These are phyloP conservation scores for Fusarium odoratissimum DNA, from an alignment of 2,329 filamentous ascomycete species.

Conservation along the genomic window DNA sequence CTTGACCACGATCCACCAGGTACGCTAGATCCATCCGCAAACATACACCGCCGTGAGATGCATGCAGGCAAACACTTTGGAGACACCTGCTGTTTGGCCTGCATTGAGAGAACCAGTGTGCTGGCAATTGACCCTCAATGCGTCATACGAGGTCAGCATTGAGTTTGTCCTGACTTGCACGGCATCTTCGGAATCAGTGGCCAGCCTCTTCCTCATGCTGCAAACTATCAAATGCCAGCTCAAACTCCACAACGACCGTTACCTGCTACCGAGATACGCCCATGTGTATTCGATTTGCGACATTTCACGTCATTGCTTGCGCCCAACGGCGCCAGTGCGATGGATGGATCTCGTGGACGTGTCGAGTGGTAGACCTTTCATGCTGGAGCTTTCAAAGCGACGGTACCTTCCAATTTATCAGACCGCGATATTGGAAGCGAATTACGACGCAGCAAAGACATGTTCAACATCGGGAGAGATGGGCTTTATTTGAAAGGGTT, in stretches of 20 bases:
- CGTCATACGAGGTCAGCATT: conserved; percentile 33
- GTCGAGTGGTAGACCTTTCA: conserved; percentile 9
- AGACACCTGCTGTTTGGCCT: conserved; percentile 9
- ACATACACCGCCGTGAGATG: conserved; percentile 33
- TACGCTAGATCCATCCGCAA: conserved; percentile 8
- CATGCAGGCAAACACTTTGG: conserved; percentile 8
- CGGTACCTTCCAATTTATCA: conserved; percentile 11
- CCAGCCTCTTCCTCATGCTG: conserved; percentile 3
- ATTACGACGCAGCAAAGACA: conserved; percentile 33
- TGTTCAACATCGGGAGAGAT: conserved; percentile 9
- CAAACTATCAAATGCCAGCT: conserved; percentile 9
- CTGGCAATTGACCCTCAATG: conserved; percentile 7
- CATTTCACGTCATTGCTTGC: conserved; percentile 33
- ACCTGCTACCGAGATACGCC: background rate
- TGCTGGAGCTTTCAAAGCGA: conserved; percentile 4
- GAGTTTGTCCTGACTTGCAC: conserved; percentile 14
- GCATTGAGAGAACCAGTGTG: background rate
- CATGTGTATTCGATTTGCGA: background rate
- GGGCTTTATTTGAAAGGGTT: conserved; percentile 35
- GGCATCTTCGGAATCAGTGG: conserved; percentile 30
- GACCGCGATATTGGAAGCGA: conserved; percentile 18
- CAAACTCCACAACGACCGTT: background rate
- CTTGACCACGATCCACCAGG: conserved; percentile 19
- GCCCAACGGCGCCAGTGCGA: conserved; percentile 15
- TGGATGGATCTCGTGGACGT: conserved; percentile 9